phyloP scores from a whole-genome alignment of 768 basidiomycete genomes.

The Gelatoporia subvermispora region DNA sequence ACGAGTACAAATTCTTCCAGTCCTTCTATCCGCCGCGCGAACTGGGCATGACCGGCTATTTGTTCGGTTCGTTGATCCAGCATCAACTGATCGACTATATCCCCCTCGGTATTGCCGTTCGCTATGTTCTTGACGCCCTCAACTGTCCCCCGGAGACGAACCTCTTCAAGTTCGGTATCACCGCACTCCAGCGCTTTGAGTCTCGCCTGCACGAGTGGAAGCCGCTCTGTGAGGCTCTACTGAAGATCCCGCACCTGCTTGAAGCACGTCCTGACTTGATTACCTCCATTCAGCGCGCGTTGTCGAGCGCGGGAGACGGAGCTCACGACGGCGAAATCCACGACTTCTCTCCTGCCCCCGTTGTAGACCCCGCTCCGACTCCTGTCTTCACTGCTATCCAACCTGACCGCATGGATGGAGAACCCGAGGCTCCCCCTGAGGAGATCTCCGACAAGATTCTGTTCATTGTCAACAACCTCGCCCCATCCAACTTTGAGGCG shows the following conservation, averaged over 20 bases:
- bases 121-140: conserved; percentile 92
- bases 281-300: conserved; percentile 62
- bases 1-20: conserved; percentile 99
- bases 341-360: conserved; percentile 27
- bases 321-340: conserved; percentile 37
- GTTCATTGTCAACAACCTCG: conserved; percentile 98
- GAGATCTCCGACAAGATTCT: conserved; percentile 89
- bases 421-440: conserved; percentile 69
- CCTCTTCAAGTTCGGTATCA: conserved; percentile 91
- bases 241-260: conserved; percentile 80
- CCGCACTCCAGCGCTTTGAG: conserved; percentile 87
- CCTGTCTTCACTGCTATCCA: conserved; percentile 76
- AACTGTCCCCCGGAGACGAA: conserved; percentile 88
- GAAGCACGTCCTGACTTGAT: conserved; percentile 83
- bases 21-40: conserved; percentile 92
- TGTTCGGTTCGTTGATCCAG: conserved; percentile 95
- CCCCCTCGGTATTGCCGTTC: conserved; percentile 92
- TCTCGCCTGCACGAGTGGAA: conserved; percentile 87
- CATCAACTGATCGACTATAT: conserved; percentile 90
- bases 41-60: conserved; percentile 90
- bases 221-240: conserved; percentile 82
- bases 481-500: conserved; percentile 85
- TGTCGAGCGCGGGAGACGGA: conserved; percentile 48
- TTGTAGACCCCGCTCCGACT: conserved; percentile 35
- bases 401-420: conserved; percentile 60